Conservation (phyloP, 805 yeast species). For the Metschnikowia colocasiae region DNA sequence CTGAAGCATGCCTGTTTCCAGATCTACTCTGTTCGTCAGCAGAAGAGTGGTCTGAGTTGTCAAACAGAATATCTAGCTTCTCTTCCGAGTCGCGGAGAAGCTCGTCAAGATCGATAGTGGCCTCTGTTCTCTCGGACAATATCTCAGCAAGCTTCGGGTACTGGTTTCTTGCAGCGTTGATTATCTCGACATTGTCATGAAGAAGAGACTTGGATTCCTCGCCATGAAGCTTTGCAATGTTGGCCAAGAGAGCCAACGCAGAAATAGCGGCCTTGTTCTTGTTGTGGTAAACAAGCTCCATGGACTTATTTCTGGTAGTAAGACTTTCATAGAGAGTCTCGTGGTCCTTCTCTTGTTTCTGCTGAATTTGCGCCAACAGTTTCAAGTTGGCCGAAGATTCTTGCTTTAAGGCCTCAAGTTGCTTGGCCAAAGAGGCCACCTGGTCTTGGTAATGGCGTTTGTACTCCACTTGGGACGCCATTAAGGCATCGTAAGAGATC, state of each 20-base stretch:
- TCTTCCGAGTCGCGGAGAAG: constrained; percentile 33
- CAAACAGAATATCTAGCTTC: constrained; percentile 20
- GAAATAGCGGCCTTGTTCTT: constrained; percentile 44
- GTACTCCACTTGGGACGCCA: constrained; percentile 50
- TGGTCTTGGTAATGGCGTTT: constrained; percentile 46
- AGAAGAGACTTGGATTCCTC: constrained; percentile 43
- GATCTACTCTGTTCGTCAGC: constrained; percentile 6
- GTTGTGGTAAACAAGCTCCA: constrained; percentile 48
- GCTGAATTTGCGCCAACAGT: constrained; percentile 35
- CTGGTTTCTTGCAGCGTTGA: constrained; percentile 36
- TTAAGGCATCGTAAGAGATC: constrained; percentile 55
- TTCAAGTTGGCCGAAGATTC: constrained; percentile 34
- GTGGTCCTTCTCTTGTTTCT: constrained; percentile 47
- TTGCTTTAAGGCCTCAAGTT: constrained; percentile 36
- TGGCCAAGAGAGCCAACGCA: constrained; percentile 42
- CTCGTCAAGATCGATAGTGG: constrained; percentile 33
- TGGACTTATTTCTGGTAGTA: constrained; percentile 42
- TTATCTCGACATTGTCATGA: constrained; percentile 44
- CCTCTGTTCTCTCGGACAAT: constrained; percentile 25
- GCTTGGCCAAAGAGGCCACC: constrained; percentile 33
- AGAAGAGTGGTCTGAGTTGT: constrained; percentile 3
- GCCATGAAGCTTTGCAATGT: constrained; percentile 46
- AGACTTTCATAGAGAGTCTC: constrained; percentile 48
- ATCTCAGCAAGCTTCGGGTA: constrained; percentile 34
- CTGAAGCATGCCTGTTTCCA: constrained; percentile 6